phyloP scores from a whole-genome alignment of 192 early-diverging fungal species.

The Chytriomyces hyalinus region DNA sequence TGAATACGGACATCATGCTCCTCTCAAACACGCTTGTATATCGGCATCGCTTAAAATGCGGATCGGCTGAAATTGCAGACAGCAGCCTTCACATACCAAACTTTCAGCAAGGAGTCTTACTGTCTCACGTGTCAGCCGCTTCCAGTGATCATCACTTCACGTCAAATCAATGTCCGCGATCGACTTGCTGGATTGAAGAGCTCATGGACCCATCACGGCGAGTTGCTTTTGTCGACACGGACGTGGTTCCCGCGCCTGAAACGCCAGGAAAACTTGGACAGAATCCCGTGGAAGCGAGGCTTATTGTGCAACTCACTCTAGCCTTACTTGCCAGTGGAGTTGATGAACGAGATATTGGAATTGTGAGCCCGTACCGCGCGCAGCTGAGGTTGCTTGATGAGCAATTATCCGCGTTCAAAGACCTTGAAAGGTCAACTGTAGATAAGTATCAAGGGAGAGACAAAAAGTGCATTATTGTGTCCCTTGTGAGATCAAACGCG shows the following conservation, averaged over 20 bases:
- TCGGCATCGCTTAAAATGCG: conserved; percentile 76
- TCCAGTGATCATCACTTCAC: neutral
- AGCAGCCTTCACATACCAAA: conserved; percentile 51
- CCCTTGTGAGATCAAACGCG: conserved; percentile 83
- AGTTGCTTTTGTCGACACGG: conserved; percentile 85
- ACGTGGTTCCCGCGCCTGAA: conserved; percentile 70
- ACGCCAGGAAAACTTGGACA: conserved; percentile 57
- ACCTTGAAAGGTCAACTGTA: conserved; percentile 78
- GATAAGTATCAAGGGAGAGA: conserved; percentile 96
- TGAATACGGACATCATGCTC: conserved; percentile 89
- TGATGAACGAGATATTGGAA: conserved; percentile 66
- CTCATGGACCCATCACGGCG: conserved; percentile 67
- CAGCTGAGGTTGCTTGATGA: conserved; percentile 54
- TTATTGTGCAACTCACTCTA: conserved; percentile 58
- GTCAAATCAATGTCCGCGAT: neutral
- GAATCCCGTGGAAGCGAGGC: conserved; percentile 73
- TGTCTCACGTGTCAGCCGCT: neutral
- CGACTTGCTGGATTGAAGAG: conserved; percentile 68
- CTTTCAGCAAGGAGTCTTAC: conserved; percentile 9
- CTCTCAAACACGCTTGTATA: conserved; percentile 86
- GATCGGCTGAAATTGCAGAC: conserved; percentile 67
- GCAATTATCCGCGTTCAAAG: conserved; percentile 34
- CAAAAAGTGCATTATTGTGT: conserved; percentile 88
- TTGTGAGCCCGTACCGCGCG: conserved; percentile 84
- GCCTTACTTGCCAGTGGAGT: conserved; percentile 71